A percentile compares a stretch with the other conserved stretches of the same genome.
Evolutionary conservation across 2,329 filamentous ascomycete genomes (phyloP).

Genomic region (Cytospora leucostoma): DNA sequence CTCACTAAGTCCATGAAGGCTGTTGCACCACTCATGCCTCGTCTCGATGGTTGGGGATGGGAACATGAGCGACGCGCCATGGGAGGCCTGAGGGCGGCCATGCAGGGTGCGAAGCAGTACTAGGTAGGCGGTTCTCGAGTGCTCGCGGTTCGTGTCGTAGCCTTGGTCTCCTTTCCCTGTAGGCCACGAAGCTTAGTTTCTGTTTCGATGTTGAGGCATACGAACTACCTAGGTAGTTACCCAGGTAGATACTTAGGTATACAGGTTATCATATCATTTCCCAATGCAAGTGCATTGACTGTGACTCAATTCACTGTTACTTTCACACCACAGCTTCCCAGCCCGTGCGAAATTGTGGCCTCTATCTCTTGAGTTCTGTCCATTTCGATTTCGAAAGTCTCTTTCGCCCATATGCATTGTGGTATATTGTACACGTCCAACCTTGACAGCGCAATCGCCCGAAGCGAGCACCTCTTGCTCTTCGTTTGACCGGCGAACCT

Average conservation of each 20-base stretch:
- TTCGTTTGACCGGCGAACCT: not conserved
- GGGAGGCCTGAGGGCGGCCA: constrained; percentile 22
- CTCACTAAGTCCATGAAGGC: not conserved
- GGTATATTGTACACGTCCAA: constrained; percentile 21
- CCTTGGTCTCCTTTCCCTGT: not conserved
- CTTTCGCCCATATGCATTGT: constrained; percentile 14
- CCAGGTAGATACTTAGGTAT: no score
- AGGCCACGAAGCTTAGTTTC: not conserved
- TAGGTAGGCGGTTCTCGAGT: not conserved
- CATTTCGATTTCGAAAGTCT: constrained; percentile 1
- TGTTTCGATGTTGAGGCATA: not conserved
- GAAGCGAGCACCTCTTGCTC: not conserved
- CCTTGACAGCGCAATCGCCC: not conserved
- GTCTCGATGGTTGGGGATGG: constrained; percentile 22
- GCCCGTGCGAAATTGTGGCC: no score
- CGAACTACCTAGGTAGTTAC: not conserved
- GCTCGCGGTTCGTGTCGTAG: not conserved
- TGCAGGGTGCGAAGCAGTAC: not conserved
- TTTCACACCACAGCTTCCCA: not conserved
- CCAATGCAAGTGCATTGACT: constrained; percentile 1
- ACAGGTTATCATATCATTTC: not conserved
- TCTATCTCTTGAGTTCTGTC: constrained; percentile 4
- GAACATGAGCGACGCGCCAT: constrained; percentile 24
- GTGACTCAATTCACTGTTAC: not conserved
- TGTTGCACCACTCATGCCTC: constrained; percentile 5